Conservation (phyloP, 805 yeast genomes). For the Ogataea methylovora region DNA sequence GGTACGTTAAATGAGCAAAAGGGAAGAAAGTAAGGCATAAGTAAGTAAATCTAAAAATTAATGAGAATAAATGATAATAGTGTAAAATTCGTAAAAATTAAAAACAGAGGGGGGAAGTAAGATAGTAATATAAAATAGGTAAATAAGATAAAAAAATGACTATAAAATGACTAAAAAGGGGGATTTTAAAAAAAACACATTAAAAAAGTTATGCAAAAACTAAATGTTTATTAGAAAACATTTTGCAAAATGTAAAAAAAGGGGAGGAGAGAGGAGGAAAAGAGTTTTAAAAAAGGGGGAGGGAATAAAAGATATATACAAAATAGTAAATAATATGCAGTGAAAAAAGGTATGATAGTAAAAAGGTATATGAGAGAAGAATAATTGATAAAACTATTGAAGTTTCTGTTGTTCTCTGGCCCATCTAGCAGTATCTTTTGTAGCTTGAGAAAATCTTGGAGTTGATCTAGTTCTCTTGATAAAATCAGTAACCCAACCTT, state of each 20-base stretch:
- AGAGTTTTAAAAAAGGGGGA: no score
- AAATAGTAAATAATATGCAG: neutral
- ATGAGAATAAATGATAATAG: conserved; percentile 1
- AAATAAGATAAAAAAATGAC: neutral
- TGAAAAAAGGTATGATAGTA: neutral
- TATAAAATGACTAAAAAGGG: no score
- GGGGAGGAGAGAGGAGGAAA: conserved; percentile 7
- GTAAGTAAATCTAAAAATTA: conserved; percentile 2
- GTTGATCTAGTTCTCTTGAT: conserved; percentile 68
- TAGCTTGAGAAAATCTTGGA: conserved; percentile 50
- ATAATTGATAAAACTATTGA: no score
- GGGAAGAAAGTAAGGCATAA: conserved; percentile 2
- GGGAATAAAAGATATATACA: neutral
- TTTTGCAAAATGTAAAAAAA: no score
- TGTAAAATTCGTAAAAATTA: neutral
- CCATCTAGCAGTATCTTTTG: conserved; percentile 95
- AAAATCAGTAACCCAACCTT: conserved; percentile 74
- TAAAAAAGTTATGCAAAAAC: no score
- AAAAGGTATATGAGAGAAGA: no score
- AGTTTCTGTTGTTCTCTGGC: conserved; percentile 78
- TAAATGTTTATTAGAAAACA: no score
- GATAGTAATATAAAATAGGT: neutral
- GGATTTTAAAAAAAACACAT: no score
- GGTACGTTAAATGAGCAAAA: neutral
- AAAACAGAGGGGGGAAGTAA: conserved; percentile 2